phyloP scores from a whole-genome alignment of 345 rosid genomes.

The Populus alba region DNA sequence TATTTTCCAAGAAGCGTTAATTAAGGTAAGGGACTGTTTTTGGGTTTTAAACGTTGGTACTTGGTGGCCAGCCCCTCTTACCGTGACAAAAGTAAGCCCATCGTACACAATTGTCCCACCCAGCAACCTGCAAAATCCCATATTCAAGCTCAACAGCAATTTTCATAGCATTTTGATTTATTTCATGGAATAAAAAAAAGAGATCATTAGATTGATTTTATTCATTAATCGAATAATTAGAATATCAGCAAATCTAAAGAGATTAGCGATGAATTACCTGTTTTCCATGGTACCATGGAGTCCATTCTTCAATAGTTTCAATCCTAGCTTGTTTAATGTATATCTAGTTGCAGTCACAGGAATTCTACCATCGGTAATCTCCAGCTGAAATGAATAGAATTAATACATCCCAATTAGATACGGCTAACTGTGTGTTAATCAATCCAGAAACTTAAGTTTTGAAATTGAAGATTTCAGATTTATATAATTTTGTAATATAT shows the following conservation, averaged over 20 bases:
- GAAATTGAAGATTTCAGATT: no score
- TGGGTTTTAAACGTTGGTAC: constrained; percentile 15
- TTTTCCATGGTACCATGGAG: constrained; percentile 60
- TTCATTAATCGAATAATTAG: no score
- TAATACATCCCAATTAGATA: no score
- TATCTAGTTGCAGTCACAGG: constrained; percentile 75
- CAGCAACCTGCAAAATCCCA: constrained; percentile 48
- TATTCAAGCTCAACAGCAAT: background rate
- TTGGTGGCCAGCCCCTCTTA: constrained; percentile 25
- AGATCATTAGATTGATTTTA: no score
- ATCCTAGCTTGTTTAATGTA: constrained; percentile 64
- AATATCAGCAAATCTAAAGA: background rate
- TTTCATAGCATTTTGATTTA: background rate
- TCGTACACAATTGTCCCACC: constrained; percentile 45
- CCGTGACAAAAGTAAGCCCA: constrained; percentile 13
- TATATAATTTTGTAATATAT: no score
- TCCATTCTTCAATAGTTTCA: constrained; percentile 61
- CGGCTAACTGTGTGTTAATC: no score
- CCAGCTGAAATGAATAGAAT: constrained; percentile 43
- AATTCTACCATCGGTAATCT: constrained; percentile 85
- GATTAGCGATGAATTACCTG: constrained; percentile 36
- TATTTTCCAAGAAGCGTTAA: constrained; percentile 10
- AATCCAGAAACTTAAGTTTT: no score
- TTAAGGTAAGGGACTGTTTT: constrained; percentile 11
- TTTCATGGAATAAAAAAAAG: no score